phyloP scores from a whole-genome alignment of 2,329 filamentous ascomycete species.

The Trichoderma breve region DNA sequence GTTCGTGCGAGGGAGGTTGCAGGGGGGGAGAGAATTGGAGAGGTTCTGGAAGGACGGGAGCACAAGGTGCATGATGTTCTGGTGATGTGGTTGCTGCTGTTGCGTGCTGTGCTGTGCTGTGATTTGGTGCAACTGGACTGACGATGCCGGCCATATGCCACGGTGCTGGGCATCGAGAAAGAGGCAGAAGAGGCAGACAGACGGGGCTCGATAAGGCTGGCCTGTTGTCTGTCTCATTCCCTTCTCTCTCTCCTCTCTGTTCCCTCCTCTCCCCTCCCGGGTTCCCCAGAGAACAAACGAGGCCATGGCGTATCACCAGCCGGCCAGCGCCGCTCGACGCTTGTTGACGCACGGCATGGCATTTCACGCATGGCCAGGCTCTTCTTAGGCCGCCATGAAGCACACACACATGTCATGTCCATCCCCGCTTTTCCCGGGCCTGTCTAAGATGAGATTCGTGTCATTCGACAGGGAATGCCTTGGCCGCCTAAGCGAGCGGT shows the following conservation, averaged over 20 bases:
- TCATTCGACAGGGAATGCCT: constrained; percentile 1
- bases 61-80: not conserved
- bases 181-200: not conserved
- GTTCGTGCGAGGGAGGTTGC: constrained; percentile 3
- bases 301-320: not conserved
- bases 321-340: not conserved
- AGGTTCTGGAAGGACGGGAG: constrained; percentile 9
- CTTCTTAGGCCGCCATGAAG: constrained; percentile 4
- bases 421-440: constrained; percentile 7
- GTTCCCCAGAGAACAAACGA: constrained; percentile 1
- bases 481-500: constrained; percentile 3
- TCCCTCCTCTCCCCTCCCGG: not conserved
- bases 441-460: not conserved
- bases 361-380: not conserved
- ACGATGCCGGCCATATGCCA: not conserved
- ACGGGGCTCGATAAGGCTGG: not conserved
- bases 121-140: not conserved
- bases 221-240: not conserved
- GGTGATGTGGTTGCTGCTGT: not conserved
- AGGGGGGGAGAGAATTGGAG: not conserved
- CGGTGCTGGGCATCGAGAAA: not conserved
- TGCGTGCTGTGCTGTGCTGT: not conserved
- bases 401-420: not conserved
- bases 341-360: constrained; percentile 4
- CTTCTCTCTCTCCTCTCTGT: not conserved